Conservation (phyloP, 2,329 filamentous ascomycete species). For the Phaeosphaeriaceae sp. region DNA sequence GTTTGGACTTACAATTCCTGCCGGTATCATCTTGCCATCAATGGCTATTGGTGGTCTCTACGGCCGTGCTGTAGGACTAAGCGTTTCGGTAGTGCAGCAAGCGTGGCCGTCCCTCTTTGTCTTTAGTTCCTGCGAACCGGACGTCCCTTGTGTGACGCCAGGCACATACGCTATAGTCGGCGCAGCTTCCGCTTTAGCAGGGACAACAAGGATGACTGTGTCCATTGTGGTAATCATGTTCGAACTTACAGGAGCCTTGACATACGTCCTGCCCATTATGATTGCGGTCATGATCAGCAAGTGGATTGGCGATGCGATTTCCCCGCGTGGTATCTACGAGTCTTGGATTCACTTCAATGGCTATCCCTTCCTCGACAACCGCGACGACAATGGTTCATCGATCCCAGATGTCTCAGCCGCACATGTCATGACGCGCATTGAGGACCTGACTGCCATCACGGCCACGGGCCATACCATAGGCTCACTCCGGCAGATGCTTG, state of each 20-base stretch:
- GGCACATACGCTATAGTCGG: constrained; percentile 97
- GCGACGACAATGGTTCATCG: constrained; percentile 67
- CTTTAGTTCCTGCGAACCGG: constrained; percentile 83
- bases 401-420: constrained; percentile 86
- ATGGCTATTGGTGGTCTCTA: constrained; percentile 94
- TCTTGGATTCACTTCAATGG: constrained; percentile 96
- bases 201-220: constrained; percentile 94
- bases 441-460: constrained; percentile 87
- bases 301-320: constrained; percentile 97
- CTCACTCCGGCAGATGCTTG: constrained; percentile 73
- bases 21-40: constrained; percentile 93
- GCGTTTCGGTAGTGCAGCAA: constrained; percentile 86
- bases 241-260: constrained; percentile 93
- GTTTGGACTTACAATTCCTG: constrained; percentile 92
- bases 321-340: constrained; percentile 93
- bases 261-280: constrained; percentile 98
- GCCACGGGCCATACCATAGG: constrained; percentile 87
- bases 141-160: constrained; percentile 86
- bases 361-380: constrained; percentile 94
- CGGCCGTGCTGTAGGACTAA: constrained; percentile 86
- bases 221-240: constrained; percentile 99
- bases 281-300: constrained; percentile 98
- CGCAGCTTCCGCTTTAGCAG: constrained; percentile 90
- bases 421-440: constrained; percentile 89
- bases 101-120: constrained; percentile 78